Base-by-base conservation (phyloP, 2,329 filamentous ascomycete genomes). In the Colletotrichum camelliae region DNA sequence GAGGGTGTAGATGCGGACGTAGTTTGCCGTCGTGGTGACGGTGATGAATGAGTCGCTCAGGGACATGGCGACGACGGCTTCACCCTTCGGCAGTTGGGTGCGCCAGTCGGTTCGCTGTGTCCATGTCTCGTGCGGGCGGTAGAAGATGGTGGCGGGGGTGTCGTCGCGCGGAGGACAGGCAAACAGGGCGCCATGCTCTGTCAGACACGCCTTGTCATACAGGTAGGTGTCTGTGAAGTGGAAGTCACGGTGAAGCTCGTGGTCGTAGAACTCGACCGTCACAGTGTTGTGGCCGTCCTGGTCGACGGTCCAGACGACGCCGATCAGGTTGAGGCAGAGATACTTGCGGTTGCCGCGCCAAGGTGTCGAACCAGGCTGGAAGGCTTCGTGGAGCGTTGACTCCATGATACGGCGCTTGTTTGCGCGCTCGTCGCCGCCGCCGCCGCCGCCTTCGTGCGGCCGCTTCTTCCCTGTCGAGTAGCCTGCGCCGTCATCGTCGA, bases 251-350 rank as follows among this genome's bases (percentile, higher is more conserved):
- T 98, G 94, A 75, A 94, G 93, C 79, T 98, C 96, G 74, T 96
- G 94, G 83, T 99, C 97, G 83, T 98, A 98, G 83, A 99, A 99
- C 81, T 98, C 97, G 3, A 98, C 96, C 0, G 96, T 98, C 13
- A 99, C 93, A 2, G 97, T 99, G 82, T 98, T 92, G 80, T 96
- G 94, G 0, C 94, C 94, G 81, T 98, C 96, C 84, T 99, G 97
- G 79, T 98, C 95, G 21, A 99, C 95, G 0, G 96, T 98, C 95
- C 97, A 99, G 10, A 98, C 95, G 81, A 97, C 97, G 1, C 97
- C 97, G 69, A 96, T 95, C 75, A 99, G 87, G 82, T 98, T 98
- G 55, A 98, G 90, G 81, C 95, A 98, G 1, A 99, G 90, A 82
- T 99, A 98, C 82, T 96, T 95, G 77, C 97, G 91, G 83, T 98